A percentile compares a stretch with the other conserved stretches of the same genome.
These are phyloP conservation scores for Dothistroma pini DNA, from an alignment of 2,329 filamentous ascomycete species.

Conservation along the genomic window DNA sequence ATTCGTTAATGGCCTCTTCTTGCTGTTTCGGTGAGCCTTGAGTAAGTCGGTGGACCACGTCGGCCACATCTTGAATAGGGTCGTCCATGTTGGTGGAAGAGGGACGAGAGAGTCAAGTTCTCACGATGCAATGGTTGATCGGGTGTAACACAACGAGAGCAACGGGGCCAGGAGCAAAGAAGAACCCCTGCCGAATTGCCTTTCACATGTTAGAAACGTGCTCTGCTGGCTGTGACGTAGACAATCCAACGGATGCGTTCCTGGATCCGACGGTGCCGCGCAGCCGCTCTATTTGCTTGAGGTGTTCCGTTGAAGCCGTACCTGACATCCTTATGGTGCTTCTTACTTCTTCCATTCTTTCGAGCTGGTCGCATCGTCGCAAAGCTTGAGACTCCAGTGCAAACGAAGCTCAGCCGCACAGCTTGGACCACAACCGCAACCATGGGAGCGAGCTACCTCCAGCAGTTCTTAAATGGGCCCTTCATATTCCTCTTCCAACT, in stretches of 20 bases:
- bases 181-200: neutral
- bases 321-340: neutral
- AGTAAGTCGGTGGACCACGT: slow-evolving; percentile 65
- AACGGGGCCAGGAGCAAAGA: neutral
- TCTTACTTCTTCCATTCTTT: neutral
- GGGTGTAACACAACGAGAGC: neutral
- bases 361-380: neutral
- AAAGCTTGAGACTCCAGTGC: neutral
- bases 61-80: slow-evolving; percentile 56
- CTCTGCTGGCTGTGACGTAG: slow-evolving; percentile 2
- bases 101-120: neutral
- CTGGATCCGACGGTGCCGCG: slow-evolving; percentile 1
- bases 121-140: neutral
- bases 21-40: slow-evolving; percentile 66
- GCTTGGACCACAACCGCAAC: neutral
- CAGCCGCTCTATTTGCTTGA: neutral
- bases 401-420: neutral
- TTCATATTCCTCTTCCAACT: slow-evolving; percentile 62
- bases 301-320: neutral
- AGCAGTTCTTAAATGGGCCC: slow-evolving; percentile 37
- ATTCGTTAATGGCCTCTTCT: slow-evolving; percentile 60
- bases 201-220: slow-evolving; percentile 7
- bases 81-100: slow-evolving; percentile 26
- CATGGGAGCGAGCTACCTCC: slow-evolving; percentile 16
- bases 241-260: neutral